Conservation (phyloP, 2,329 filamentous ascomycete genomes). For the Coleophoma cylindrospora region DNA sequence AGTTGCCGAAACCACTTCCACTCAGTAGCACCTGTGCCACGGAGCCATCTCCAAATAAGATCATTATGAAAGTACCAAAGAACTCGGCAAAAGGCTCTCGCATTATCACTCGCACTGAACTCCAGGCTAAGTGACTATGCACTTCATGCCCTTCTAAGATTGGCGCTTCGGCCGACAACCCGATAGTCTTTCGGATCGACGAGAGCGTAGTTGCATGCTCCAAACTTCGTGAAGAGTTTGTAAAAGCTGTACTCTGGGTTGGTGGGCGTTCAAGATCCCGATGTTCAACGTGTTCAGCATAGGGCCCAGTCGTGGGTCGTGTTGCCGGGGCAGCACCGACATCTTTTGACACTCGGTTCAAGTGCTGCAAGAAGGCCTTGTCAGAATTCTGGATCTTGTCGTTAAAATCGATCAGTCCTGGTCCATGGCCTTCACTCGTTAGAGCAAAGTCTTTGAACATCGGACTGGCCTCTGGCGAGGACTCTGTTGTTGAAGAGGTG, state of each 20-base stretch:
- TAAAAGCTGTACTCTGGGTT: neutral
- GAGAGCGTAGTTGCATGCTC: conserved; percentile 9
- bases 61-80: conserved; percentile 61
- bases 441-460: conserved; percentile 8
- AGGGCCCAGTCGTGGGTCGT: conserved; percentile 2
- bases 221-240: conserved; percentile 1
- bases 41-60: conserved; percentile 67
- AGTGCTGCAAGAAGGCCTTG: conserved; percentile 5
- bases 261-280: neutral
- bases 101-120: conserved; percentile 40
- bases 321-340: conserved; percentile 11
- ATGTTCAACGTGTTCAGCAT: conserved; percentile 11
- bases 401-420: conserved; percentile 11
- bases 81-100: conserved; percentile 63
- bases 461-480: conserved; percentile 7
- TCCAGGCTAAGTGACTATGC: conserved; percentile 41
- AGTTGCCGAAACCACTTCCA: conserved; percentile 17
- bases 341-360: conserved; percentile 9
- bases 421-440: conserved; percentile 7
- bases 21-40: conserved; percentile 65
- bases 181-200: conserved; percentile 11
- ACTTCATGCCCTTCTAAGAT: conserved; percentile 17
- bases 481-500: conserved; percentile 3
- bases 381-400: conserved; percentile 15
- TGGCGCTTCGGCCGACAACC: conserved; percentile 12